phyloP scores from a whole-genome alignment of 169 alveolate genomes.

The Cryptosporidium andersoni region DNA sequence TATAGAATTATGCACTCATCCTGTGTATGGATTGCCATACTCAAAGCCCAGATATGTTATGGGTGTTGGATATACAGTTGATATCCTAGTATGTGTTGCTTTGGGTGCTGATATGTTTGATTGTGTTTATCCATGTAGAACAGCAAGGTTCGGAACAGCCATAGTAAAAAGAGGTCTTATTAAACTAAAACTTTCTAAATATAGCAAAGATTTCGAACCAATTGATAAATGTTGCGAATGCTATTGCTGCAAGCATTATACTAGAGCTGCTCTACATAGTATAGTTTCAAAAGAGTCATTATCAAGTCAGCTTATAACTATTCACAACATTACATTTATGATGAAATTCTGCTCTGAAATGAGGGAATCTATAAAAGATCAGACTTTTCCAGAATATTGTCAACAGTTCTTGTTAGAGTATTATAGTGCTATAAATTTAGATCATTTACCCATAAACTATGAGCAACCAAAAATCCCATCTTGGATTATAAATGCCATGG shows the following conservation, averaged over 20 bases:
- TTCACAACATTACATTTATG: constrained; percentile 91
- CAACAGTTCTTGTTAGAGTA: constrained; percentile 79
- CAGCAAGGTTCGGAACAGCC: constrained; percentile 94
- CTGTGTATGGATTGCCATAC: constrained; percentile 78
- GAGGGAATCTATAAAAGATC: constrained; percentile 83
- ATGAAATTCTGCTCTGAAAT: constrained; percentile 83
- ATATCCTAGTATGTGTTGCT: constrained; percentile 92
- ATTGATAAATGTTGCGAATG: constrained; percentile 91
- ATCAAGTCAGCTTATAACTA: constrained; percentile 85
- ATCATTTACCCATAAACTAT: background rate
- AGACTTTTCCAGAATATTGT: constrained; percentile 81
- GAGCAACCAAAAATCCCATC: constrained; percentile 79
- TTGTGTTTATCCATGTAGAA: constrained; percentile 98
- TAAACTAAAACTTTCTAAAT: constrained; percentile 79
- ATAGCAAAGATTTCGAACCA: constrained; percentile 84
- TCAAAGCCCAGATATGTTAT: constrained; percentile 93
- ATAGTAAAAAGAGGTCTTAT: constrained; percentile 81
- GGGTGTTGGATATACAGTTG: constrained; percentile 99
- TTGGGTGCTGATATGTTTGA: constrained; percentile 99
- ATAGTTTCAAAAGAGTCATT: constrained; percentile 83
- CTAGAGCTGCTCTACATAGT: constrained; percentile 88
- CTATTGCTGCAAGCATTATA: constrained; percentile 89
- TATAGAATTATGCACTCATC: constrained; percentile 85
- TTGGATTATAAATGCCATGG: constrained; percentile 86
- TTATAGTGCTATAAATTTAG: constrained; percentile 16